Evolutionary conservation across 805 yeast genomes (phyloP), one percentile per base, ranked within the genome.

Genomic region (Pichia pseudocactophila): DNA sequence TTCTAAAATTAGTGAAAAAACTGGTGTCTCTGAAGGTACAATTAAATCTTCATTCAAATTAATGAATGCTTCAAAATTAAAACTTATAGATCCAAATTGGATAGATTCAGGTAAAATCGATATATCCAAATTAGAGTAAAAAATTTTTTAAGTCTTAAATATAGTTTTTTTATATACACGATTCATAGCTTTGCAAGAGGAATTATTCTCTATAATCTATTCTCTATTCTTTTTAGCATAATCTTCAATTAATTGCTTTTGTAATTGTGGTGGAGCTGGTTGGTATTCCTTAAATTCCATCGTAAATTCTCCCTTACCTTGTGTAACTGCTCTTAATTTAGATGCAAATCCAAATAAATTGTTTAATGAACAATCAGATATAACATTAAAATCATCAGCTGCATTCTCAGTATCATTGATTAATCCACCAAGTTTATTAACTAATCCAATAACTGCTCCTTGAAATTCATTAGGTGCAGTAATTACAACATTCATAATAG

Each of bases 291-390:
- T 81, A 70, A 92, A 92, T 64, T 92, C 99, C 64, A 92, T 74
- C 2, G 96, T 77, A 64, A 92, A 92, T 68, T 94, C 97, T 57
- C 99, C 98, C 63, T 92, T 92, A 67, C 99, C 99, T 67, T 92
- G 98, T 13, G 98, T 90, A 46, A 85, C 79, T 17, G 98, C 97
- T 72, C 99, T 82, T 59, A 92, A 73, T 20, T 86, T 78, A 8
- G 97, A 85, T 7, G 97, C 96, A 60, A 92, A 86, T 31, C 98
- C 98, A 63, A 92, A 92, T 87, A 92, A 78, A 48, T 85, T 77
- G 70, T 89, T 89, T 66, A 92, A 77, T n/a, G 97, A 83, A 69
- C 97, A 90, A 63, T 92, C 97, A 27, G 97, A 94, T 43, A 78
- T 76, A 48, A 92, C 78, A 10, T 95, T 84, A 66, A 92, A 90